phyloP scores from a whole-genome alignment of 2,329 filamentous ascomycete species.

The Chaetomium strumarium region DNA sequence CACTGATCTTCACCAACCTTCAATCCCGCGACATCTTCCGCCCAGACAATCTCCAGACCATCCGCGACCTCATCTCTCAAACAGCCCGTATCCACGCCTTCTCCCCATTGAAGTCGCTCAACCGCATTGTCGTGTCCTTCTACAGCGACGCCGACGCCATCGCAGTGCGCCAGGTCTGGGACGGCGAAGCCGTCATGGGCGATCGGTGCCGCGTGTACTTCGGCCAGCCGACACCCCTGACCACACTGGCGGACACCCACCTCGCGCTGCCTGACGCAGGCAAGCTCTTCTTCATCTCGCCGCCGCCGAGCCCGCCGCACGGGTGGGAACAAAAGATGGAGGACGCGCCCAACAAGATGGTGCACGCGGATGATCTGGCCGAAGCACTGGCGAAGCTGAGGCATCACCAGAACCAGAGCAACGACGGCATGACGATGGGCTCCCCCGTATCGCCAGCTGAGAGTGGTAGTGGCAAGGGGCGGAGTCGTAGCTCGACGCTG shows the following conservation, averaged over 20 bases:
- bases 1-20: slow-evolving; percentile 77
- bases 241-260: slow-evolving; percentile 46
- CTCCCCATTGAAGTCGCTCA: slow-evolving; percentile 75
- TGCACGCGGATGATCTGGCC: slow-evolving; percentile 63
- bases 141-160: slow-evolving; percentile 64
- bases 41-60: slow-evolving; percentile 65
- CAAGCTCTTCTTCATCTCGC: slow-evolving; percentile 68
- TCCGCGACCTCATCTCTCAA: slow-evolving; percentile 63
- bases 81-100: slow-evolving; percentile 72
- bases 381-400: slow-evolving; percentile 59
- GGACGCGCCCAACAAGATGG: slow-evolving; percentile 63
- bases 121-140: slow-evolving; percentile 76
- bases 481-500: slow-evolving; percentile 59
- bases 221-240: slow-evolving; percentile 54
- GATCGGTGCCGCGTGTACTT: slow-evolving; percentile 64
- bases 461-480: slow-evolving; percentile 25
- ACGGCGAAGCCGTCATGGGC: slow-evolving; percentile 68
- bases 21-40: slow-evolving; percentile 67
- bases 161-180: slow-evolving; percentile 64
- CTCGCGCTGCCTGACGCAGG: slow-evolving; percentile 62
- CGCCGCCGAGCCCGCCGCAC: slow-evolving; percentile 61
- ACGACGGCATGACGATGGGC: slow-evolving; percentile 16
- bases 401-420: slow-evolving; percentile 34
- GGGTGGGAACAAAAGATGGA: slow-evolving; percentile 64
- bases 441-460: slow-evolving; percentile 38